Evolutionary conservation across 371 early-diverging fungal species (phyloP).

Genomic region (Mortierella sp.): DNA sequence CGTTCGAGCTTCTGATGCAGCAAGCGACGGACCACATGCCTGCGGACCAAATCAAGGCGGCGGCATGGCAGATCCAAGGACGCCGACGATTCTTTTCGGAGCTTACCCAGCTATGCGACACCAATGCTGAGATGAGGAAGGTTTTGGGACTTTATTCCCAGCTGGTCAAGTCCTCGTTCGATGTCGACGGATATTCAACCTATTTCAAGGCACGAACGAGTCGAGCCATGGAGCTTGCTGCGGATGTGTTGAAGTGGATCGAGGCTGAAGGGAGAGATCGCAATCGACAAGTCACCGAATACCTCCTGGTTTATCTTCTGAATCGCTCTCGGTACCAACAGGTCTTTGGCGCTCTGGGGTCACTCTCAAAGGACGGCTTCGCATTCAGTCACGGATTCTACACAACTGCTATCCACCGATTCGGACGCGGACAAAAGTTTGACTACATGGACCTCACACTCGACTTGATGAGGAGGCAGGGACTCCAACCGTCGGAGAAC

Average conservation of each 20-base stretch:
- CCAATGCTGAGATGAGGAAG: conserved; percentile 47
- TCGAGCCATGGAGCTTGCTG: conserved; percentile 20
- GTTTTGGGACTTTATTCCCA: conserved; percentile 31
- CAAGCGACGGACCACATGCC: conserved; percentile 46
- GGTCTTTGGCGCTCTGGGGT: conserved; percentile 23
- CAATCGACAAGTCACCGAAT: conserved; percentile 28
- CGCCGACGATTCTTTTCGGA: conserved; percentile 52
- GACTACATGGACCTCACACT: conserved; percentile 51
- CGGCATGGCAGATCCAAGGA: conserved; percentile 45
- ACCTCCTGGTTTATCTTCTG: conserved; percentile 39
- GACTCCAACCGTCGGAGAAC: conserved; percentile 40
- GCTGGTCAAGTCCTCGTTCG: conserved; percentile 30
- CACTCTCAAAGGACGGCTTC: conserved; percentile 21
- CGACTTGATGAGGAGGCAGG: conserved; percentile 44
- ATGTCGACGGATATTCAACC: conserved; percentile 44
- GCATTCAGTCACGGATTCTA: conserved; percentile 36
- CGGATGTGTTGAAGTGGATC: conserved; percentile 31
- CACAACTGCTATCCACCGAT: conserved; percentile 52
- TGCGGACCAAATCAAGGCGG: conserved; percentile 40
- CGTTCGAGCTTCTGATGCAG: conserved; percentile 29
- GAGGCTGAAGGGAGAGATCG: conserved; percentile 13
- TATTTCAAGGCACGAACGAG: conserved; percentile 48
- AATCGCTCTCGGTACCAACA: conserved; percentile 37
- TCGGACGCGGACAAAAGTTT: conserved; percentile 37
- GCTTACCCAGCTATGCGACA: conserved; percentile 36